Evolutionary conservation across 2,329 filamentous ascomycete genomes (phyloP).

Genomic region (Colletotrichum salicis): DNA sequence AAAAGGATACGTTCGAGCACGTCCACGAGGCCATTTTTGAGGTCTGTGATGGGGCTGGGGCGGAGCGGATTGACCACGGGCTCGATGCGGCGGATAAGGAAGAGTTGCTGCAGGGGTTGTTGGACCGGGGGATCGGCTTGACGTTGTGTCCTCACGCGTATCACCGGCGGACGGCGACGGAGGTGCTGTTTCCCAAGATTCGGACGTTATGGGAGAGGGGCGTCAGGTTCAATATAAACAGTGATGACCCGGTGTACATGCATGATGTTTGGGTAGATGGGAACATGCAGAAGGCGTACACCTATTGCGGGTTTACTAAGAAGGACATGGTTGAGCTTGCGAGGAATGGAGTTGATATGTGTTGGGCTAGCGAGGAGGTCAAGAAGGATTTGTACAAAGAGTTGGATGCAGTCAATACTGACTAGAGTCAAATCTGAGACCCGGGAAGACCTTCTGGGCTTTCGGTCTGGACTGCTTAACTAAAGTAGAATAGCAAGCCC

Average conservation of each 20-base stretch:
- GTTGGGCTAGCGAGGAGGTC: slow-evolving; percentile 54
- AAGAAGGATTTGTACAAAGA: slow-evolving; percentile 46
- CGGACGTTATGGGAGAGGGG: slow-evolving; percentile 70
- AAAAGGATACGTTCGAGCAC: slow-evolving; percentile 58
- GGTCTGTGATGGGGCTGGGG: slow-evolving; percentile 50
- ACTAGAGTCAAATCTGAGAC: neutral
- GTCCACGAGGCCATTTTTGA: slow-evolving; percentile 48
- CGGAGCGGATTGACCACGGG: slow-evolving; percentile 80
- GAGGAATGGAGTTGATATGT: slow-evolving; percentile 56
- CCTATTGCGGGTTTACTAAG: slow-evolving; percentile 52
- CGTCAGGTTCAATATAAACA: slow-evolving; percentile 77
- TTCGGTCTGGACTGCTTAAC: too few relatives aligned
- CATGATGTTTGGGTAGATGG: slow-evolving; percentile 61
- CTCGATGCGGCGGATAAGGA: slow-evolving; percentile 72
- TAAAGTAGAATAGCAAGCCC: too few relatives aligned
- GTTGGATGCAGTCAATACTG: slow-evolving; percentile 36
- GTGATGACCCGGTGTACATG: slow-evolving; percentile 77
- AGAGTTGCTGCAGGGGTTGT: slow-evolving; percentile 68
- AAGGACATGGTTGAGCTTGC: slow-evolving; percentile 54
- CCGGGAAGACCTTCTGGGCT: too few relatives aligned
- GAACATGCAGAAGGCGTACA: slow-evolving; percentile 56
- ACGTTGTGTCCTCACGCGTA: slow-evolving; percentile 73
- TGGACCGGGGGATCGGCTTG: slow-evolving; percentile 66
- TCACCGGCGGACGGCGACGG: slow-evolving; percentile 53
- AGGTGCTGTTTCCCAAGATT: slow-evolving; percentile 59